phyloP scores from a whole-genome alignment of 306 rosid genomes.

The Prunus mongolica region DNA sequence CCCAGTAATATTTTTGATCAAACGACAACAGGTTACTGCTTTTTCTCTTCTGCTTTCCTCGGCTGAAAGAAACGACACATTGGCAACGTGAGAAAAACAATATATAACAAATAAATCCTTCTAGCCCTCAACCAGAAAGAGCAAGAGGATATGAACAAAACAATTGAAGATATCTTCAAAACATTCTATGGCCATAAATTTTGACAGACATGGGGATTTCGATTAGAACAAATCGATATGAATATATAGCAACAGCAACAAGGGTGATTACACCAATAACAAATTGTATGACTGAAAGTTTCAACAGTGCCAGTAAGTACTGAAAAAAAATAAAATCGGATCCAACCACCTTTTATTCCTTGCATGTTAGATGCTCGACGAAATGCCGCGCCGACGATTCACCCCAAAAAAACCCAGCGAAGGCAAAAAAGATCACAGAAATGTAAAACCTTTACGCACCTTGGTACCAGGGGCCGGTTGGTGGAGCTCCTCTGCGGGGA shows the following conservation, averaged over 20 bases:
- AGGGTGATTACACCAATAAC: neutral
- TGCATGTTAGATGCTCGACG: conserved; percentile 16
- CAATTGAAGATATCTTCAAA: neutral
- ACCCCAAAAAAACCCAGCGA: neutral
- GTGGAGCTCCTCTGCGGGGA: conserved; percentile 61
- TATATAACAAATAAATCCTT: neutral
- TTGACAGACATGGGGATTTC: neutral
- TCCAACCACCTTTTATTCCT: neutral
- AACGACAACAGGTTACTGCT: conserved; percentile 38
- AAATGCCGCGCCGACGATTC: neutral
- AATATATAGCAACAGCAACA: neutral
- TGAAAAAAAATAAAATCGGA: neutral
- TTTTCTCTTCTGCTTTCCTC: conserved; percentile 88
- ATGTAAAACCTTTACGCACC: conserved; percentile 31
- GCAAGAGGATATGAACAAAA: neutral
- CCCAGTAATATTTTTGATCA: neutral
- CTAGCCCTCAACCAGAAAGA: neutral
- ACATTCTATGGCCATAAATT: neutral
- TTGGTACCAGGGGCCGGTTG: conserved; percentile 54
- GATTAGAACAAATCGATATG: too few species aligned
- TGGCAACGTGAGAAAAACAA: neutral
- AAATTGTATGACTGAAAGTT: neutral
- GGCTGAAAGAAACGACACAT: conserved; percentile 55
- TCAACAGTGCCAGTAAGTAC: neutral
- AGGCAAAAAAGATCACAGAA: neutral